phyloP scores from a whole-genome alignment of 768 basidiomycete genomes.

The Tylopilus subfusipes region DNA sequence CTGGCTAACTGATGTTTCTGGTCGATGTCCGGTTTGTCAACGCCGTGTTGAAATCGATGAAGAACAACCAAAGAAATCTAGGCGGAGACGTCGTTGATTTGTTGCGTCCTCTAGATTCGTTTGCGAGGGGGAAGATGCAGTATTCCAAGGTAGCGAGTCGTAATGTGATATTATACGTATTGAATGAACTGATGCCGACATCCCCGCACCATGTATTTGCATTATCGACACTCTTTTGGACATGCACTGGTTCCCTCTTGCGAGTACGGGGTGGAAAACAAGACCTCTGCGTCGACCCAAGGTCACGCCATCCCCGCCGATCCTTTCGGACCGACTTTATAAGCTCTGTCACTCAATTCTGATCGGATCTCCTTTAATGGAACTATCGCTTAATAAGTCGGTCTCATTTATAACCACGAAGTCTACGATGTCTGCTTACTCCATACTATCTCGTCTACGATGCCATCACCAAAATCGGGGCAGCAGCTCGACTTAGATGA shows the following conservation, averaged over 20 bases:
- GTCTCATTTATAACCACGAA: neutral
- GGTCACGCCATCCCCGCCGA: neutral
- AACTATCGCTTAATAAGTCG: conserved; percentile 19
- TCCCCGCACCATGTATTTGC: conserved; percentile 21
- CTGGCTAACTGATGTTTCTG: conserved; percentile 82
- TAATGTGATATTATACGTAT: conserved; percentile 32
- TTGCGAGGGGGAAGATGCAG: conserved; percentile 18
- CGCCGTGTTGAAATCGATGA: conserved; percentile 56
- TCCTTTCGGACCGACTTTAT: neutral
- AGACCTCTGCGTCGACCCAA: neutral
- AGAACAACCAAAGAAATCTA: conserved; percentile 33
- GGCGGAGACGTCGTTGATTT: conserved; percentile 24
- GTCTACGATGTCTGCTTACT: neutral
- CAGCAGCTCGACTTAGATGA: conserved; percentile 1
- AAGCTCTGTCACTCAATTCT: neutral
- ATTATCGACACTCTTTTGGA: conserved; percentile 25
- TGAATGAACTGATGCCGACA: conserved; percentile 26
- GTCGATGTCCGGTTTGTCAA: conserved; percentile 87
- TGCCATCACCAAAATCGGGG: neutral
- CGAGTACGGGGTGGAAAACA: neutral
- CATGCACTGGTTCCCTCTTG: conserved; percentile 3
- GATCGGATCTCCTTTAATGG: neutral
- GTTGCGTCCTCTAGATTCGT: conserved; percentile 4
- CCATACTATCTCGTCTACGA: neutral
- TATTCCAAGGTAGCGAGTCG: conserved; percentile 27